These are phyloP conservation scores for Fagopyrum homotropicum DNA, from an alignment of 148 eudicot genomes.

Conservation along the genomic window DNA sequence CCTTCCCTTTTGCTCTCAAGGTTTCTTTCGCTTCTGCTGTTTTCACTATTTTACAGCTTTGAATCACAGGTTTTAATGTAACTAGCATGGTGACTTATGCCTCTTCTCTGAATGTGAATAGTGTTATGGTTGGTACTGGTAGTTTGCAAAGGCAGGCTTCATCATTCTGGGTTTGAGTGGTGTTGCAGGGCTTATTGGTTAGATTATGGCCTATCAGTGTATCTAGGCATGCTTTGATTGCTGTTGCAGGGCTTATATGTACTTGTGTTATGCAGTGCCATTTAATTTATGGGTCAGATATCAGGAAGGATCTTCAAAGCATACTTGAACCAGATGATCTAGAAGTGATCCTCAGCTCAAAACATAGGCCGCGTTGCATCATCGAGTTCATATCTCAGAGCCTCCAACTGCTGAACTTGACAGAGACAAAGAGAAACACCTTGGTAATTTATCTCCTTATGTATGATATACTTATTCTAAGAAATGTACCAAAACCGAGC, in stretches of 20 bases:
- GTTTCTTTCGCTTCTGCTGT: slow-evolving; percentile 20
- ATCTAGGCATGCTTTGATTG: not conserved
- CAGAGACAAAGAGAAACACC: slow-evolving; percentile 48
- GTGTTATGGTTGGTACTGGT: too few relatives aligned
- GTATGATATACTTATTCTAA: not conserved
- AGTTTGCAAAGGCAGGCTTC: too few relatives aligned
- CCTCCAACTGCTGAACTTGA: slow-evolving; percentile 52
- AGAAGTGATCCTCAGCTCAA: slow-evolving; percentile 62
- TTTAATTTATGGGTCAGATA: slow-evolving; percentile 66
- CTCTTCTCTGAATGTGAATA: too few relatives aligned
- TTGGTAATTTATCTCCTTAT: slow-evolving; percentile 40
- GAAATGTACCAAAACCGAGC: not conserved
- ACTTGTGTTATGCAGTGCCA: slow-evolving; percentile 66
- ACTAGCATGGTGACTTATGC: too few relatives aligned
- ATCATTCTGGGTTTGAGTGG: not conserved
- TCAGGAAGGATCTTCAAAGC: slow-evolving; percentile 52
- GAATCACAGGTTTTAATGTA: too few relatives aligned
- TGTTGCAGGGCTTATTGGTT: not conserved
- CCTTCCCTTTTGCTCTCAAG: slow-evolving; percentile 94
- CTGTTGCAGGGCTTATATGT: not conserved
- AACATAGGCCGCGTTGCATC: slow-evolving; percentile 84
- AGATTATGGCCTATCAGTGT: too few relatives aligned
- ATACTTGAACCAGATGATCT: slow-evolving; percentile 82
- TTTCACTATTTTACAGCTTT: not conserved
- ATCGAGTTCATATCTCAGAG: slow-evolving; percentile 85